phyloP scores from a whole-genome alignment of 148 eudicot species.

The Camellia granthamiana region DNA sequence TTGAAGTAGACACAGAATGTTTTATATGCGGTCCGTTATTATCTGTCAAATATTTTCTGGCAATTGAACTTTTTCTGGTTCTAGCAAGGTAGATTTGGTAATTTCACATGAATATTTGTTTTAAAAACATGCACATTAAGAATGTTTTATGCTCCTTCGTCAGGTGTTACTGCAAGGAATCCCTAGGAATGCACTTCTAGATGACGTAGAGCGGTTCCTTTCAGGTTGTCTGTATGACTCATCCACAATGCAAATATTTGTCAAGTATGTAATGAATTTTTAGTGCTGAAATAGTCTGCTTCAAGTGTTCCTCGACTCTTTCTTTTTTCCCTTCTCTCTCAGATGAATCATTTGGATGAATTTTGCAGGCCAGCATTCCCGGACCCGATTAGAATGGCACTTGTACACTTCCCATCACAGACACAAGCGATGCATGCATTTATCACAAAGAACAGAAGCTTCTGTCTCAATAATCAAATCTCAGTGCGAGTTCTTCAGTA shows the following conservation, averaged over 20 bases:
- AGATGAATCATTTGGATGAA: not conserved
- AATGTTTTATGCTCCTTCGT: constrained; percentile 6
- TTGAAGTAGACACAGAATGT: too few relatives aligned
- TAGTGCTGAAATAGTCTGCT: not conserved
- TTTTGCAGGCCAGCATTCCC: constrained; percentile 38
- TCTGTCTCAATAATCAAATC: constrained; percentile 51
- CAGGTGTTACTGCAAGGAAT: constrained; percentile 68
- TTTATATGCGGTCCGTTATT: too few relatives aligned
- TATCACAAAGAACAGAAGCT: constrained; percentile 55
- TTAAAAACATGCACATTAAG: not conserved
- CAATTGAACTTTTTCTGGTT: not conserved
- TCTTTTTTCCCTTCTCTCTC: not conserved
- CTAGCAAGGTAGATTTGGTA: not conserved
- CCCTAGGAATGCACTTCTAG: constrained; percentile 42
- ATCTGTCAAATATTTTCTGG: not conserved
- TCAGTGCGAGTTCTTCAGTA: constrained; percentile 60
- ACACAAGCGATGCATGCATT: constrained; percentile 59
- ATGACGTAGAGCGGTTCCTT: constrained; percentile 67
- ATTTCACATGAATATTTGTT: not conserved
- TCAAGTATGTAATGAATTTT: constrained; percentile 33
- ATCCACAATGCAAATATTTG: constrained; percentile 46
- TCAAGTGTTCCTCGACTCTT: not conserved
- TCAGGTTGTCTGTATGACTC: constrained; percentile 57
- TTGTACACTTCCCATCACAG: constrained; percentile 48
- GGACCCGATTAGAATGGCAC: constrained; percentile 41